phyloP scores from a whole-genome alignment of 768 basidiomycete genomes.

The Thelephora ganbajun region DNA sequence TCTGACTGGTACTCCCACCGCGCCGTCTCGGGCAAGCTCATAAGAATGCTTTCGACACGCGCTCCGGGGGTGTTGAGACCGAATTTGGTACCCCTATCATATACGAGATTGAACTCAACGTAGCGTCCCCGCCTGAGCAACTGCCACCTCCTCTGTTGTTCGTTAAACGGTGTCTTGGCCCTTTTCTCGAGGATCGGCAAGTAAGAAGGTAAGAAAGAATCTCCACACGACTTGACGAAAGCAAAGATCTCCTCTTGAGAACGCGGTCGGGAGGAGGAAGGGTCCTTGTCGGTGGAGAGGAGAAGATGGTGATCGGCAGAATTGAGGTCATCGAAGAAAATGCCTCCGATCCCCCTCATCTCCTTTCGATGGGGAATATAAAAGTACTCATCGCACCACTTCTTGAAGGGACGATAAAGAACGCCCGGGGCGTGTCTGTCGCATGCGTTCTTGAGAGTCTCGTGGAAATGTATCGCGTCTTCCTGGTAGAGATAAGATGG shows the following conservation, averaged over 20 bases:
- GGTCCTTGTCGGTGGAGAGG: constrained; percentile 25
- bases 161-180: constrained; percentile 38
- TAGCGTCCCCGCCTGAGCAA: constrained; percentile 76
- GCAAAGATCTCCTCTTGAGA: constrained; percentile 60
- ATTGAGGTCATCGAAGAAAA: constrained; percentile 89
- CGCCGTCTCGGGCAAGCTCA: constrained; percentile 51
- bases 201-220: constrained; percentile 83
- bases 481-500: constrained; percentile 85
- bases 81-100: constrained; percentile 58
- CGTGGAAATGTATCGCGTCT: constrained; percentile 82
- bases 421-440: constrained; percentile 53
- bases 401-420: constrained; percentile 64
- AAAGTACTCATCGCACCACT: constrained; percentile 98
- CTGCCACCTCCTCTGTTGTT: constrained; percentile 80
- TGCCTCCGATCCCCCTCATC: constrained; percentile 79
- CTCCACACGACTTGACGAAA: constrained; percentile 57
- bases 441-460: constrained; percentile 60
- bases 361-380: constrained; percentile 80
- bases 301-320: constrained; percentile 49
- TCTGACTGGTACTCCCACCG: constrained; percentile 59
- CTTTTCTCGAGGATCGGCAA: constrained; percentile 68
- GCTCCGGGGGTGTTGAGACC: constrained; percentile 47
- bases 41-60: constrained; percentile 49
- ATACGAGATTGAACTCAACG: constrained; percentile 78
- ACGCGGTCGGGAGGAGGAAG: constrained; percentile 29